Base-by-base conservation (phyloP, 2,329 filamentous ascomycete species). In the Claviceps fusiformis region DNA sequence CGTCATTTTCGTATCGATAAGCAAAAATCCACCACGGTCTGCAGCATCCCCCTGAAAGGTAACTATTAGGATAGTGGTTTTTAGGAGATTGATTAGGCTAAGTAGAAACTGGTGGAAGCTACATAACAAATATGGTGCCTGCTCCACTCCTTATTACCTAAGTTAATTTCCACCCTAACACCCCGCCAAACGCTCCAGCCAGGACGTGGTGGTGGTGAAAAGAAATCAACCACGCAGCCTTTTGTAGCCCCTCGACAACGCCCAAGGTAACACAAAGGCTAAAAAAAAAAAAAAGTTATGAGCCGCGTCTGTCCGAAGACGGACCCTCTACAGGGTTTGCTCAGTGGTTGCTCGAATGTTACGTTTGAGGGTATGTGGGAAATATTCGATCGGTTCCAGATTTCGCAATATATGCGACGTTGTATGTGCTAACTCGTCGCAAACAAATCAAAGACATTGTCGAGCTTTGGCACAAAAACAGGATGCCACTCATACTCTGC, bases 391-490 rank as follows among this genome's bases (percentile, higher is more conserved):
- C n/a, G n/a, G 9, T 15, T 29, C 13, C 37, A 37, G 24, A 24
- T 31, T 33, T 15, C 11, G 48, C 8, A 19, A 45, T 5, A 5
- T 9, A 17, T 24, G 17, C 39, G 48, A 45, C 8, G 17, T 41
- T 11, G 5, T 9, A 17, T 24, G 17, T 39, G 48, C 54, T 59
- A 44, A 56, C 49, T 24, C 41, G 3, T n/a, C 37, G 3, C 31
- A 15, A 41, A n/a, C 17, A 73, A 29, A 45, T 13, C 10, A 35
- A 73, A 50, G 71, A 70, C 49, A 52, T 69, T 55, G 62, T 75
- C 11, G 71, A 74, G 50, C 56, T 69, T 10, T 79, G 76, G 76
- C 75, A 78, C 59, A 58, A 64, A 52, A 68, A 76, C 57, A 72
- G 76, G 27, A 72, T 73, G 17, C 67, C 71, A 1, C 69, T 77